Percentiles rank a stretch among this genome's conserved stretches.
phyloP scores from a whole-genome alignment of 306 rosid species.

The Bauhinia variegata region DNA sequence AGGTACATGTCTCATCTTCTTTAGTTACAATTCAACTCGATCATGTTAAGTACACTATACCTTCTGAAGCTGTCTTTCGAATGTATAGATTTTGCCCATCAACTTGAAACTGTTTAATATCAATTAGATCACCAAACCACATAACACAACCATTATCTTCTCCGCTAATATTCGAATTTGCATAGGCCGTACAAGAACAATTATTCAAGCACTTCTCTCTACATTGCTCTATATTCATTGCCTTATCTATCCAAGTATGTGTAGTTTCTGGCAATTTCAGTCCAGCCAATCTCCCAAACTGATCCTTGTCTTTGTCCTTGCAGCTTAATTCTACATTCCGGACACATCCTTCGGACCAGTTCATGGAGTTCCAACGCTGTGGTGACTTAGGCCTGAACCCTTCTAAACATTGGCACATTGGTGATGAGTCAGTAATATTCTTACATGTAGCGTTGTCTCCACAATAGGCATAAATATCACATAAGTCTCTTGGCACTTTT shows the following conservation, averaged over 20 bases:
- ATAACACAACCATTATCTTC: not conserved
- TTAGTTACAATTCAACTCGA: too few relatives aligned
- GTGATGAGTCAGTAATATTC: too few relatives aligned
- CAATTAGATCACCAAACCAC: not conserved
- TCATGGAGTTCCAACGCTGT: not conserved
- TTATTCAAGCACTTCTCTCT: too few relatives aligned
- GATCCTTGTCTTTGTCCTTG: not conserved
- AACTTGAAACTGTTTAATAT: not conserved
- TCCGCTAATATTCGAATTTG: not conserved
- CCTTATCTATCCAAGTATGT: too few relatives aligned
- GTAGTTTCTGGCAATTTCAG: not conserved
- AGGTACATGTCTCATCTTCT: too few relatives aligned
- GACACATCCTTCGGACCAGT: not conserved
- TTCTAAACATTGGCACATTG: too few relatives aligned
- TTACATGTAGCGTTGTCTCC: too few relatives aligned
- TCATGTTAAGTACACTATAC: not conserved
- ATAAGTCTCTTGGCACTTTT: too few relatives aligned
- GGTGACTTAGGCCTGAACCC: too few relatives aligned
- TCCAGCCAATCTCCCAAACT: not conserved
- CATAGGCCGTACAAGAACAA: conserved; percentile 23
- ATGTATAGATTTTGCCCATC: not conserved
- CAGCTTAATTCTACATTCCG: not conserved
- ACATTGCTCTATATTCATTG: too few relatives aligned
- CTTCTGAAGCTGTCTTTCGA: not conserved
- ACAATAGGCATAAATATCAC: too few relatives aligned